Percentiles rank a stretch among this genome's conserved stretches.
Evolutionary conservation across 2,329 filamentous ascomycete genomes (phyloP).

Genomic region (Ophiocordyceps australis): DNA sequence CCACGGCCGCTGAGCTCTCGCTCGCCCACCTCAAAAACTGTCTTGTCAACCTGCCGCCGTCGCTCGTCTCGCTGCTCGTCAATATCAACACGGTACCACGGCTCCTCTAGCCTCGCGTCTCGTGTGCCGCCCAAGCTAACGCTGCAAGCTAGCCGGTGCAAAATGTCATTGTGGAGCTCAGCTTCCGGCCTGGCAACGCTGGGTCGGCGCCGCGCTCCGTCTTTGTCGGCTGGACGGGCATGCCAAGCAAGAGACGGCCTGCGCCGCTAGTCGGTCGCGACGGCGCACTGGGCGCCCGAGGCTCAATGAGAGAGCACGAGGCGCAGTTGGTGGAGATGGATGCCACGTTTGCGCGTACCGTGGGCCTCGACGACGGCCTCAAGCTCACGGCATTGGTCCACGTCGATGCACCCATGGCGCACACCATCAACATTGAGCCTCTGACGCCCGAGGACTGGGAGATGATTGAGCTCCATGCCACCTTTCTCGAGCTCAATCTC

Average conservation of each 20-base stretch:
- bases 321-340: constrained; percentile 69
- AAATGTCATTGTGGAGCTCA: constrained; percentile 90
- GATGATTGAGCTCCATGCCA: constrained; percentile 93
- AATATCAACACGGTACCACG: constrained; percentile 86
- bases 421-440: constrained; percentile 94
- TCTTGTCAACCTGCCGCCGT: constrained; percentile 77
- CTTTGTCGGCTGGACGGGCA: constrained; percentile 92
- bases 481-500: constrained; percentile 86
- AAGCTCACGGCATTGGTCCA: constrained; percentile 60
- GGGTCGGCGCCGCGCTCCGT: constrained; percentile 45
- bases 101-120: constrained; percentile 18
- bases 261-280: constrained; percentile 58
- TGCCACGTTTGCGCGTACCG: constrained; percentile 57
- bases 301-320: constrained; percentile 54
- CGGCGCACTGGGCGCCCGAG: constrained; percentile 43
- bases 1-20: constrained; percentile 65
- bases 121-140: not conserved
- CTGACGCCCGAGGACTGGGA: constrained; percentile 95
- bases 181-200: constrained; percentile 37
- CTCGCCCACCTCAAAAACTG: constrained; percentile 85
- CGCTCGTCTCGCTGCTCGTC: constrained; percentile 67
- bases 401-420: constrained; percentile 74
- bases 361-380: constrained; percentile 67
- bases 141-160: constrained; percentile 52
- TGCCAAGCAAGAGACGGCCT: constrained; percentile 78